Evolutionary conservation across 768 basidiomycete species (phyloP).

Genomic region (Lactarius psammicola): DNA sequence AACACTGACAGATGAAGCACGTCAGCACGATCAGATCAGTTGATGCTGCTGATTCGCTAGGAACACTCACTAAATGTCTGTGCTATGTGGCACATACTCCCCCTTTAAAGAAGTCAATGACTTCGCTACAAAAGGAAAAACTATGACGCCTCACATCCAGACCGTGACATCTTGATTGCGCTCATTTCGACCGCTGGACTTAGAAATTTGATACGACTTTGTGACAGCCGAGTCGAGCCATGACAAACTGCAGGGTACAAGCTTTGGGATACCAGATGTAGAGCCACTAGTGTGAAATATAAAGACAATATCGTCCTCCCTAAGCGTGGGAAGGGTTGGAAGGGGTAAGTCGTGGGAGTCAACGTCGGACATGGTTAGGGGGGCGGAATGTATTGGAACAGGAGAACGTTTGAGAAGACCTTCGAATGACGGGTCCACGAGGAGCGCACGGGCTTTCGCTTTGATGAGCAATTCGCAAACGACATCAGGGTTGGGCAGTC

Average conservation of each 20-base stretch:
- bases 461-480: constrained; percentile 66
- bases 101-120: constrained; percentile 50
- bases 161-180: constrained; percentile 65
- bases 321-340: constrained; percentile 42
- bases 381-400: constrained; percentile 46
- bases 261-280: constrained; percentile 80
- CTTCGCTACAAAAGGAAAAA: constrained; percentile 30
- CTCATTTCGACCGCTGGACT: constrained; percentile 42
- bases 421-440: constrained; percentile 60
- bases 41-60: constrained; percentile 9
- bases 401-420: constrained; percentile 45
- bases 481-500: constrained; percentile 70
- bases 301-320: constrained; percentile 50
- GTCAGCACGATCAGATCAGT: constrained; percentile 31
- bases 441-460: constrained; percentile 60
- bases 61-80: constrained; percentile 66
- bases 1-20: constrained; percentile 49
- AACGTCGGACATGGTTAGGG: constrained; percentile 42
- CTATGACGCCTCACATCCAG: constrained; percentile 58
- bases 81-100: constrained; percentile 81
- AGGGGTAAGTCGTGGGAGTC: constrained; percentile 41
- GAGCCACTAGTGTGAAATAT: constrained; percentile 82
- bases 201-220: constrained; percentile 57
- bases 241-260: constrained; percentile 65
- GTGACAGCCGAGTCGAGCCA: constrained; percentile 62